Evolutionary conservation across 768 basidiomycete species (phyloP), one percentile per base, ranked within the genome.

Genomic region (Termitomyces sp.): DNA sequence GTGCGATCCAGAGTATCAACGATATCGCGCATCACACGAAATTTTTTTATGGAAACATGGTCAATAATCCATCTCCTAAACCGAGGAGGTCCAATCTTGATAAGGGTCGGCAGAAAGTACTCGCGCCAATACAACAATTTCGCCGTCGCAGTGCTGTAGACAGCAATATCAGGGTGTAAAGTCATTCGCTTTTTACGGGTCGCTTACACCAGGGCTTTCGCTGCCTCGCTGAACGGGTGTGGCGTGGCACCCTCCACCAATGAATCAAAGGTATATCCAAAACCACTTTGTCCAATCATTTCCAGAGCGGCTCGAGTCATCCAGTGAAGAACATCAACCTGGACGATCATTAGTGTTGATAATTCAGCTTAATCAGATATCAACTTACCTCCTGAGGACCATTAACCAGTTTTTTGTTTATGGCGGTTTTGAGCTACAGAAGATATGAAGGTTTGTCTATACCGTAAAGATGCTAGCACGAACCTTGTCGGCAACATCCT

Each of bases 291-390:
- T 9, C 61, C 58, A 7, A 64, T 60, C 55, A 64, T 56, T 48
- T 64, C 60, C 2, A 62, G 57, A 38, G 60, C 56, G 41, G 61
- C 58, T 33, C 61, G 56, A 18, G 39, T 35, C 56, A 62, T 64
- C 60, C 63, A 64, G 22, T 56, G 63, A 13, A 62, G 45, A 7
- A 64, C 45, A 46, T 64, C 63, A 18, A 64, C 54, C 63, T 64
- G 31, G 2, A 31, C 13, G 12, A 3, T 25, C 6, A 11, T 36
- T 16, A 27, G 33, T 15, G 25, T 36, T 27, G 36, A n/a, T 27
- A 16, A 10, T 12, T 22, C 13, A 23, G 27, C n/a, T 44, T 40
- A 22, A 22, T 18, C 18, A 2, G 7, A n/a, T 23, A 35, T 43
- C 13, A 27, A 7, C 22, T 13, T 25, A 54, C 59, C 47, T 62